Percentiles rank a stretch among this genome's conserved stretches.
These are phyloP conservation scores for Cystofilobasidium capitatum DNA, from an alignment of 768 basidiomycete species.

Conservation along the genomic window DNA sequence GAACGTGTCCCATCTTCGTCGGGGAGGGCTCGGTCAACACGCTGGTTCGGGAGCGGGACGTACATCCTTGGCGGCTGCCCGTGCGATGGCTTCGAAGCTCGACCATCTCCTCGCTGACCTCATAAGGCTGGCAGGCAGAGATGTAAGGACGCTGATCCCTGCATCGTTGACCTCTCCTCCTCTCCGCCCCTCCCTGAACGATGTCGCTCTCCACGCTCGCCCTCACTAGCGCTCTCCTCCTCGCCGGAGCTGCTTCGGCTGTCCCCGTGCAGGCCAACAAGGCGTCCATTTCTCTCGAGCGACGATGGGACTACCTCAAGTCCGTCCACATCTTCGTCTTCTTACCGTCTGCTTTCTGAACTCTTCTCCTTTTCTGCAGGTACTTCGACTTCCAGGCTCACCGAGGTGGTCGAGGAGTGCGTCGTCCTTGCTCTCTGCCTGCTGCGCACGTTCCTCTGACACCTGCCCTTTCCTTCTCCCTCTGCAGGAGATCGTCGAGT, in stretches of 20 bases:
- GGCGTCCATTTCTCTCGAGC: too few relatives aligned
- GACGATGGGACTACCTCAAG: neutral
- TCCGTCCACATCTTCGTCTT: neutral
- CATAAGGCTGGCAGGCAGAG: too few relatives aligned
- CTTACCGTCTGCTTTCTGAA: neutral
- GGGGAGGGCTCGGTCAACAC: too few relatives aligned
- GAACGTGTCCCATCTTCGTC: too few relatives aligned
- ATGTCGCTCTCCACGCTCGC: neutral
- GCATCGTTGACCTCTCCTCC: too few relatives aligned
- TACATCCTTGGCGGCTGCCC: too few relatives aligned
- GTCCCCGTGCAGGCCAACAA: neutral
- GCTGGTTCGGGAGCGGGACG: too few relatives aligned
- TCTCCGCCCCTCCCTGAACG: too few relatives aligned
- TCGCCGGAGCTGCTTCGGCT: neutral
- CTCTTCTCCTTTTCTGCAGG: neutral
- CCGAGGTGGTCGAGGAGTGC: constrained; percentile 23
- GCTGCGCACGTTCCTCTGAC: neutral
- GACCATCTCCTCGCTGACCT: too few relatives aligned
- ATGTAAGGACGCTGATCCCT: too few relatives aligned
- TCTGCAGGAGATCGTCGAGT: constrained; percentile 11
- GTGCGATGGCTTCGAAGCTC: too few relatives aligned
- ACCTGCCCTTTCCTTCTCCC: neutral
- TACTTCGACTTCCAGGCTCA: constrained; percentile 25
- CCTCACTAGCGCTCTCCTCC: neutral
- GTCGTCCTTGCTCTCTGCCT: neutral